Percentiles rank a stretch among this genome's conserved stretches.
phyloP scores from a whole-genome alignment of 495 filamentous ascomycete genomes.

The Xylaria acuta region DNA sequence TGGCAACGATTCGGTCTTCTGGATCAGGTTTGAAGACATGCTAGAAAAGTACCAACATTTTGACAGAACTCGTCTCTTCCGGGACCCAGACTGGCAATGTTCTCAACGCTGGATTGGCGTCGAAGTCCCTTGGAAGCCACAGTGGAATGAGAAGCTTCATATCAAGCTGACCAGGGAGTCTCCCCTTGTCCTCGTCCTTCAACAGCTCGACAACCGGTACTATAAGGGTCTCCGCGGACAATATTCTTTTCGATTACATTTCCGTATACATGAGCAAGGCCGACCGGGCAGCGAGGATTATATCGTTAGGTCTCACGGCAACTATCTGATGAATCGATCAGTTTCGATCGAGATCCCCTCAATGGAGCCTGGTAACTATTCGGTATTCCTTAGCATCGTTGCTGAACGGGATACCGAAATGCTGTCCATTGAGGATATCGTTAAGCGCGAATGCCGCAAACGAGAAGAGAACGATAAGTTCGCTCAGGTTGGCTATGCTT shows the following conservation, averaged over 20 bases:
- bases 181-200: constrained; percentile 81
- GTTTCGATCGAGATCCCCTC: constrained; percentile 56
- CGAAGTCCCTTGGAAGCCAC: constrained; percentile 85
- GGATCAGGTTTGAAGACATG: constrained; percentile 80
- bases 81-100: constrained; percentile 76
- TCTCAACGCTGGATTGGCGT: constrained; percentile 88
- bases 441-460: constrained; percentile 68
- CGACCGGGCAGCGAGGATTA: constrained; percentile 83
- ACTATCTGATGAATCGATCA: constrained; percentile 63
- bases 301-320: constrained; percentile 81
- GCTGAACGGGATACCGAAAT: constrained; percentile 64
- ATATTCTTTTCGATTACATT: constrained; percentile 83
- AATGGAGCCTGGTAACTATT: constrained; percentile 81
- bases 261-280: constrained; percentile 72
- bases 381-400: constrained; percentile 80
- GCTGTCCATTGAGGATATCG: constrained; percentile 71
- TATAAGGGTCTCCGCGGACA: constrained; percentile 84
- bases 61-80: constrained; percentile 89
- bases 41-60: constrained; percentile 84
- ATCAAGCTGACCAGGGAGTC: constrained; percentile 73
- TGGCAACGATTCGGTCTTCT: constrained; percentile 83
- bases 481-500: constrained; percentile 80
- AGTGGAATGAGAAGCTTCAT: constrained; percentile 87
- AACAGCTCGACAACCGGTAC: constrained; percentile 86
- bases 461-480: constrained; percentile 79